Percentiles rank a stretch among this genome's conserved stretches.
Conservation (phyloP, 768 basidiomycete species). For the Grammothele lineata region DNA sequence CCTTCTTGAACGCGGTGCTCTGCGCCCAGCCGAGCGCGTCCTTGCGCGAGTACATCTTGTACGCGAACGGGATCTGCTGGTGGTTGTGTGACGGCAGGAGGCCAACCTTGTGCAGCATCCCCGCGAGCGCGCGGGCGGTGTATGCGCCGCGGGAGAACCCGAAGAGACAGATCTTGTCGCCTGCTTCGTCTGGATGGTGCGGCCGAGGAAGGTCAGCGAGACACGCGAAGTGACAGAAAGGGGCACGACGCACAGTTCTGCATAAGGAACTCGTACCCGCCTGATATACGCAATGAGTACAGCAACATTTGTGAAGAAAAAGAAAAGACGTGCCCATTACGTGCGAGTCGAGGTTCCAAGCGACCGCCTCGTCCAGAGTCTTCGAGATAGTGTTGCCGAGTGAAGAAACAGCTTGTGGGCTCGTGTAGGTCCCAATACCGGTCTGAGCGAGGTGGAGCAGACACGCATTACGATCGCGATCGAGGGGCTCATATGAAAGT, state of each 20-base stretch:
- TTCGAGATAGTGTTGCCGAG: constrained; percentile 49
- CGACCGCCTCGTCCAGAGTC: constrained; percentile 56
- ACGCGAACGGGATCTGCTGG: constrained; percentile 77
- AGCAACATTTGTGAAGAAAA: background rate
- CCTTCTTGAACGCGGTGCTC: constrained; percentile 66
- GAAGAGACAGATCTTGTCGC: constrained; percentile 76
- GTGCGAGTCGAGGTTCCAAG: constrained; percentile 59
- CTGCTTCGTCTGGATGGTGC: constrained; percentile 48
- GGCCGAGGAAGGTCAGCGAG: background rate
- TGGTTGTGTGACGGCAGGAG: constrained; percentile 65
- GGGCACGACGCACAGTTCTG: constrained; percentile 52
- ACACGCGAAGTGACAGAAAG: background rate
- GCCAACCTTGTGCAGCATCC: constrained; percentile 75
- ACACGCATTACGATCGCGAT: background rate
- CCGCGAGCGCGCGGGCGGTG: constrained; percentile 64
- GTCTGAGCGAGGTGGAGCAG: constrained; percentile 35
- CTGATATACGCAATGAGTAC: constrained; percentile 28
- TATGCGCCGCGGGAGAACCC: constrained; percentile 80
- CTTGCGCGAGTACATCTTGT: constrained; percentile 63
- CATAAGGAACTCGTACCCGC: constrained; percentile 78
- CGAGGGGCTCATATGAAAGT: too few species aligned
- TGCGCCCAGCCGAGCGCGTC: constrained; percentile 59
- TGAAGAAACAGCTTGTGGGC: constrained; percentile 61
- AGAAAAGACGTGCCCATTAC: constrained; percentile 53
- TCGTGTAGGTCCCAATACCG: constrained; percentile 70